Evolutionary conservation across 352 stramenopile genomes (phyloP).

Genomic region (Vaucheria bursata): DNA sequence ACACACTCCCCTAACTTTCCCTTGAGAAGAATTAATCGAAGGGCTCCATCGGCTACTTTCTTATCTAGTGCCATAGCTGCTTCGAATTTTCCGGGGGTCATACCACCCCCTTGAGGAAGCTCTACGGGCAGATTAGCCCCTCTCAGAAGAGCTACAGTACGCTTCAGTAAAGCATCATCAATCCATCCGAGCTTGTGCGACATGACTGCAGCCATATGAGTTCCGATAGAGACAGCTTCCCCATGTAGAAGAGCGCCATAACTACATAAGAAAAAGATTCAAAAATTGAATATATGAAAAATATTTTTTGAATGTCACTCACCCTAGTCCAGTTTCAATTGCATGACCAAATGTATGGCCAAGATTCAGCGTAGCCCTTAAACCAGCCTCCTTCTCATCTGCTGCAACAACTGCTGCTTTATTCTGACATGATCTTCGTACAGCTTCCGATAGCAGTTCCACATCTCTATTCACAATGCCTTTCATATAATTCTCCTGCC

Average conservation of each 20-base stretch:
- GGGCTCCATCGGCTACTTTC: constrained; percentile 65
- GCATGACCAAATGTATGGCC: constrained; percentile 97
- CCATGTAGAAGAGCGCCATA: constrained; percentile 87
- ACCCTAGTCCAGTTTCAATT: constrained; percentile 80
- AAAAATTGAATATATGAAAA: too few species aligned
- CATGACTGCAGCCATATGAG: constrained; percentile 90
- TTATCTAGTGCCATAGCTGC: constrained; percentile 66
- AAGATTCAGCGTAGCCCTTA: constrained; percentile 93
- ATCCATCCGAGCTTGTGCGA: constrained; percentile 65
- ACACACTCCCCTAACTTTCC: constrained; percentile 63
- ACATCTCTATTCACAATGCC: constrained; percentile 51
- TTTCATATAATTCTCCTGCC: constrained; percentile 80
- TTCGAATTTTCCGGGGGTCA: constrained; percentile 44
- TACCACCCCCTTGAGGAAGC: constrained; percentile 57
- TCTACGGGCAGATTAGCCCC: constrained; percentile 58
- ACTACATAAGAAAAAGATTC: neutral
- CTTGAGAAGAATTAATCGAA: constrained; percentile 68
- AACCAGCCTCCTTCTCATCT: constrained; percentile 86
- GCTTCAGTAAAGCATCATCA: constrained; percentile 52
- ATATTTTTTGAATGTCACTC: neutral
- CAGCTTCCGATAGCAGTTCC: constrained; percentile 52
- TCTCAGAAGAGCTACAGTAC: constrained; percentile 58
- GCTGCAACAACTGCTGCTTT: constrained; percentile 89
- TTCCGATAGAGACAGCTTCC: constrained; percentile 92
- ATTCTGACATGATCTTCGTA: constrained; percentile 71